Percentiles rank a stretch among this genome's conserved stretches.
phyloP scores from a whole-genome alignment of 1,139 yeast genomes.

The Sugiyamaella sp. region DNA sequence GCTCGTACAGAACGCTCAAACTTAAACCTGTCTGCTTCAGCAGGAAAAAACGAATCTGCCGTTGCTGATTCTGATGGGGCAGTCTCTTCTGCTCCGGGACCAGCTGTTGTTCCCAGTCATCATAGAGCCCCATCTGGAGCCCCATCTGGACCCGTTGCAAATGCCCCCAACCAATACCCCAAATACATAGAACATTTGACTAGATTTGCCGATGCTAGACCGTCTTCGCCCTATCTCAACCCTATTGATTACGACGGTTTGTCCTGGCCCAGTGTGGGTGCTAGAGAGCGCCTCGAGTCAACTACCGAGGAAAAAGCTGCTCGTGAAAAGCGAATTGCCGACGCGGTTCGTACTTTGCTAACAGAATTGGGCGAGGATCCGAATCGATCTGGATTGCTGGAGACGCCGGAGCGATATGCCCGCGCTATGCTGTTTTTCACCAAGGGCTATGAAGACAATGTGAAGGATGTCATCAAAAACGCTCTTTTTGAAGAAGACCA shows the following conservation, averaged over 20 bases:
- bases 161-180: conserved; percentile 39
- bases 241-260: conserved; percentile 89
- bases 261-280: conserved; percentile 94
- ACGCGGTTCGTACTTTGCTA: conserved; percentile 80
- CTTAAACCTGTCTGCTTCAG: conserved; percentile 13
- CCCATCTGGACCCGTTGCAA: conserved; percentile 31
- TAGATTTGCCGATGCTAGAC: conserved; percentile 62
- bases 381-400: conserved; percentile 82
- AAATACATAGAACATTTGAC: conserved; percentile 45
- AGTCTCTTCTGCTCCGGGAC: background rate
- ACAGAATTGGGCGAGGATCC: conserved; percentile 91
- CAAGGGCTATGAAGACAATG: conserved; percentile 91
- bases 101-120: conserved; percentile 14
- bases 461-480: conserved; percentile 78
- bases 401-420: conserved; percentile 96
- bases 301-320: conserved; percentile 60
- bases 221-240: conserved; percentile 81
- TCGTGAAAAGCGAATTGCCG: conserved; percentile 77
- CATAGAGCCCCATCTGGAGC: conserved; percentile 30
- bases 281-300: conserved; percentile 71
- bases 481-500: conserved; percentile 98
- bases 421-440: conserved; percentile 95
- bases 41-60: conserved; percentile 6
- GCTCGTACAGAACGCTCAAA: conserved; percentile 14
- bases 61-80: conserved; percentile 5